Evolutionary conservation across 2,329 filamentous ascomycete genomes (phyloP).

Genomic region (Colletotrichum filicis): DNA sequence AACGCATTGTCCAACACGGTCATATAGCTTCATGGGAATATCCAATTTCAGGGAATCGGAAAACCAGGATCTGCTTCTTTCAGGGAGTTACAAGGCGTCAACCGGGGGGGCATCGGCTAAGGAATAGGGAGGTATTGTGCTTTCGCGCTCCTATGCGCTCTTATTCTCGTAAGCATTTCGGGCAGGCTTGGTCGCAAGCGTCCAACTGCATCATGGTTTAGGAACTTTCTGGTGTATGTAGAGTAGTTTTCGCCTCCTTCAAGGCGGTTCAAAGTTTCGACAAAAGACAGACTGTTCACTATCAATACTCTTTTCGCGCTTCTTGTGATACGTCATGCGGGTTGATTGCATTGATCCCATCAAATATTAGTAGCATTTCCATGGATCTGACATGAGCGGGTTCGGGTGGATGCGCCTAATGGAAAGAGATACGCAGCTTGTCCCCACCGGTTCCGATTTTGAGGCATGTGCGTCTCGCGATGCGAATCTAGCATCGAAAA

Average conservation of each 20-base stretch:
- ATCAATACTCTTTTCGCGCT: not conserved
- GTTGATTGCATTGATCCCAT: not conserved
- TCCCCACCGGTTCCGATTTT: not conserved
- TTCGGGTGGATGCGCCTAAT: not conserved
- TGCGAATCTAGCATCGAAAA: not conserved
- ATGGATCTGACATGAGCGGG: not conserved
- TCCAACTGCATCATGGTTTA: slow-evolving; percentile 7
- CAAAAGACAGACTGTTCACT: not conserved
- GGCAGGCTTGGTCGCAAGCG: not conserved
- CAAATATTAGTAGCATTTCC: not conserved
- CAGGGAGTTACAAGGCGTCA: slow-evolving; percentile 9
- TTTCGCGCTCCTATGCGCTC: slow-evolving; percentile 8
- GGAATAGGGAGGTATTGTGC: not conserved
- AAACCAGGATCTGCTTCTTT: slow-evolving; percentile 10
- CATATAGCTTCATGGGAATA: not conserved
- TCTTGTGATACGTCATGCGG: not conserved
- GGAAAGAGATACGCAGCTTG: not conserved
- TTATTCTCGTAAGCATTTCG: slow-evolving; percentile 8
- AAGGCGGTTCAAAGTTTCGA: not conserved
- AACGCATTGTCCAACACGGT: not conserved
- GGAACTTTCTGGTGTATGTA: slow-evolving; percentile 10
- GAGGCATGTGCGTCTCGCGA: not conserved
- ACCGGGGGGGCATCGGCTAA: not conserved
- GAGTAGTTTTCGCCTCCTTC: slow-evolving; percentile 1
- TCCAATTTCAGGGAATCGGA: slow-evolving; percentile 8